Conservation (phyloP, 2,329 filamentous ascomycete species). For the Cephalotrichum gorgonifer region DNA sequence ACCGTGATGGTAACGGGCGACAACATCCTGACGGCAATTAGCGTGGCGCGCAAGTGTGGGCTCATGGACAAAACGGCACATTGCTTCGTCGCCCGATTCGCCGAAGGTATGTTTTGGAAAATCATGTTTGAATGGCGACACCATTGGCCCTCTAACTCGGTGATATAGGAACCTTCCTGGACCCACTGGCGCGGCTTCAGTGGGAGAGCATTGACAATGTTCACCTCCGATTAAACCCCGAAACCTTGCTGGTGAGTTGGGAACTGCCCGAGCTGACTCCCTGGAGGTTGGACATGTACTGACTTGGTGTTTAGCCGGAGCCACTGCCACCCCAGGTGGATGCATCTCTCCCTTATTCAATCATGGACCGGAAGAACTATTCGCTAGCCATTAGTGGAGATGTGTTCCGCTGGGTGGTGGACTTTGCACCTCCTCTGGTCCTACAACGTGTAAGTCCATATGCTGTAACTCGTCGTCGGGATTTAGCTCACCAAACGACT, state of each 20-base stretch:
- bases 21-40: constrained; percentile 94
- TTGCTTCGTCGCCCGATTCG: constrained; percentile 87
- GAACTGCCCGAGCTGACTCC: neutral
- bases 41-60: constrained; percentile 82
- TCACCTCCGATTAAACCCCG: constrained; percentile 59
- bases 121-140: neutral
- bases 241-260: constrained; percentile 55
- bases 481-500: neutral
- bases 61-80: constrained; percentile 72
- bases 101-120: constrained; percentile 44
- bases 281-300: neutral
- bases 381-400: constrained; percentile 85
- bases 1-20: constrained; percentile 96
- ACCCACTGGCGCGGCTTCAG: constrained; percentile 60
- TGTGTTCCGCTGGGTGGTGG: constrained; percentile 91
- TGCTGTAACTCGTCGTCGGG: neutral
- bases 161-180: constrained; percentile 53
- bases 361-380: constrained; percentile 73
- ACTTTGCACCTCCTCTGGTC: constrained; percentile 75
- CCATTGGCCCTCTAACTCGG: neutral
- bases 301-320: constrained; percentile 45
- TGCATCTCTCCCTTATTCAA: constrained; percentile 75
- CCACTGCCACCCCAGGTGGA: constrained; percentile 62
- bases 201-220: constrained; percentile 94
- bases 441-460: constrained; percentile 49